A percentile compares a stretch with the other conserved stretches of the same genome.
These are phyloP conservation scores for Fomitopsis pinicola DNA, from an alignment of 1,284 basidiomycete genomes.

Conservation along the genomic window DNA sequence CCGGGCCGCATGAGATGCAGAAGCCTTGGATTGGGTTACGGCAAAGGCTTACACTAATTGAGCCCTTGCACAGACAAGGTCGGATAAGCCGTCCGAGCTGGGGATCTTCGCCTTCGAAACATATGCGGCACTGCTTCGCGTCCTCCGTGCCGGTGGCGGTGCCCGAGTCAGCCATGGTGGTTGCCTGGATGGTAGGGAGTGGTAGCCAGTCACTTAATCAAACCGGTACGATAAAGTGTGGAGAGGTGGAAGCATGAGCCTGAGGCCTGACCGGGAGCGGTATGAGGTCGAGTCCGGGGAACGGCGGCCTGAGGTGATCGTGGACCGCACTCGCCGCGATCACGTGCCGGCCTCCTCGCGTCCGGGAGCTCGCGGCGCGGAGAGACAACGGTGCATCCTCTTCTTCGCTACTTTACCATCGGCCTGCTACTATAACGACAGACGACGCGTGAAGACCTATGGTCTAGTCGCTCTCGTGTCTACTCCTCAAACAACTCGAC, in stretches of 20 bases:
- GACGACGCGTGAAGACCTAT: too few relatives aligned
- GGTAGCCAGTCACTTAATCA: not conserved
- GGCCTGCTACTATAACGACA: too few relatives aligned
- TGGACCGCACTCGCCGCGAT: not conserved
- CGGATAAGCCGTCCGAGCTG: conserved; percentile 67
- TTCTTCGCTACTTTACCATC: too few relatives aligned
- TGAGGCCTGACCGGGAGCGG: not conserved
- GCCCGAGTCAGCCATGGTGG: not conserved
- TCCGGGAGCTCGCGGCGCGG: too few relatives aligned
- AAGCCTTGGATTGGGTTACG: not conserved
- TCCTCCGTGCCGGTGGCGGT: conserved; percentile 14
- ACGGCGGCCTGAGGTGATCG: not conserved
- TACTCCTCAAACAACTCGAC: not conserved
- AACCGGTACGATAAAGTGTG: not conserved
- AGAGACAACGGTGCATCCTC: too few relatives aligned
- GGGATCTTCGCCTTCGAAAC: conserved; percentile 60
- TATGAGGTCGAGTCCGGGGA: not conserved
- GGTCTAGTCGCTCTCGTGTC: too few relatives aligned
- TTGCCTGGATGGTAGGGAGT: not conserved
- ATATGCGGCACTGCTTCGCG: conserved; percentile 71
- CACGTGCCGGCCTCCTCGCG: not conserved
- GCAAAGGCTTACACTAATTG: conserved; percentile 60
- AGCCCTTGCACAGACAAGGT: conserved; percentile 74
- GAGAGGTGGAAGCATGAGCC: not conserved
- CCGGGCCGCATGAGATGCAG: conserved; percentile 11